Conservation (phyloP, 1,139 yeast genomes). For the Eremothecium cymbalariae region DNA sequence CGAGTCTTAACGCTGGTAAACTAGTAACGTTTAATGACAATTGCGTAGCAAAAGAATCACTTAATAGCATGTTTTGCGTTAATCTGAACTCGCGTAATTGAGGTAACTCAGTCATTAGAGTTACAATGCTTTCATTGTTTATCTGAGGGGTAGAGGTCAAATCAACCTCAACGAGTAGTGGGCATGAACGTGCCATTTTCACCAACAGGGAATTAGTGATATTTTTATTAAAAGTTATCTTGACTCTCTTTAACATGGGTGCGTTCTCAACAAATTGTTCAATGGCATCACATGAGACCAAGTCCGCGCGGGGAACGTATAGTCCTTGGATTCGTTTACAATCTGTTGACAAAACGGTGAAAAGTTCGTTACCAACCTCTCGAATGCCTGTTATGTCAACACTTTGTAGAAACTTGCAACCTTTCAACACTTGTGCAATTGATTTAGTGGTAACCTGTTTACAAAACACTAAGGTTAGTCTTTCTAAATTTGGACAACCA, state of each 20-base stretch:
- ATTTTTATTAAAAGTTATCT: slow-evolving; percentile 62
- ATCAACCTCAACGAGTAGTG: slow-evolving; percentile 80
- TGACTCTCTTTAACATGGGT: slow-evolving; percentile 72
- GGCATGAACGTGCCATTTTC: slow-evolving; percentile 60
- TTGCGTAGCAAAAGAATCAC: slow-evolving; percentile 41
- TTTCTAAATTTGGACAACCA: slow-evolving; percentile 70
- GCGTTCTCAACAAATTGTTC: slow-evolving; percentile 52
- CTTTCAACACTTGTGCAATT: slow-evolving; percentile 51
- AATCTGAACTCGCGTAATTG: slow-evolving; percentile 79
- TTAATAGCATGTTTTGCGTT: slow-evolving; percentile 61
- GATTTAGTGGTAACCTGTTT: slow-evolving; percentile 54
- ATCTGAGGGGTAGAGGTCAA: slow-evolving; percentile 74
- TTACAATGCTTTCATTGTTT: slow-evolving; percentile 52
- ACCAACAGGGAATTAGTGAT: slow-evolving; percentile 64
- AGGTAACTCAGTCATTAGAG: slow-evolving; percentile 55
- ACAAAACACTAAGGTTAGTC: slow-evolving; percentile 80
- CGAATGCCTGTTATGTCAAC: slow-evolving; percentile 86
- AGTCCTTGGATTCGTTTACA: slow-evolving; percentile 81
- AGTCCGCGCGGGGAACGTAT: slow-evolving; percentile 78
- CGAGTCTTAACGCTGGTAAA: slow-evolving; percentile 55
- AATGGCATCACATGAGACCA: slow-evolving; percentile 62
- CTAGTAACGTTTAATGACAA: slow-evolving; percentile 21
- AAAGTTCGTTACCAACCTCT: slow-evolving; percentile 57
- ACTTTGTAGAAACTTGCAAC: slow-evolving; percentile 68
- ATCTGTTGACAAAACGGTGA: slow-evolving; percentile 57